Evolutionary conservation across 1,139 yeast genomes (phyloP).

Genomic region (Yamadazyma dushanensis): DNA sequence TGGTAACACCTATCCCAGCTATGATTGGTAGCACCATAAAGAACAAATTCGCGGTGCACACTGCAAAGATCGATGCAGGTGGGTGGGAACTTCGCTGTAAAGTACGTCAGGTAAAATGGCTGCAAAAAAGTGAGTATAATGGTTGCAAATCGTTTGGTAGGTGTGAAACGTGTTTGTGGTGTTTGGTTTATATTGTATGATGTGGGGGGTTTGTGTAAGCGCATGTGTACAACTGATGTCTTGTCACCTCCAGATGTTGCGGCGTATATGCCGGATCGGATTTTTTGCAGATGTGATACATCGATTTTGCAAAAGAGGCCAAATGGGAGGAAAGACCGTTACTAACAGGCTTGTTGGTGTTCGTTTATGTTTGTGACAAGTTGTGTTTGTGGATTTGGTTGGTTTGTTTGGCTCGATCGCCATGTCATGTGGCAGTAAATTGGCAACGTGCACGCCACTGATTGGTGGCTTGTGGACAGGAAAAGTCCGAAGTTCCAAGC

Average conservation of each 20-base stretch:
- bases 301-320: too few relatives aligned
- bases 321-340: too few relatives aligned
- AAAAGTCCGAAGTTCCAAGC: constrained; percentile 8
- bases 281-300: too few relatives aligned
- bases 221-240: too few relatives aligned
- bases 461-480: constrained; percentile 6
- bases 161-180: too few relatives aligned
- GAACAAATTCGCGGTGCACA: constrained; percentile 1
- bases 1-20: constrained; percentile 57
- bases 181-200: too few relatives aligned
- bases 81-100: not conserved
- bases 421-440: not conserved
- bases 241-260: too few relatives aligned
- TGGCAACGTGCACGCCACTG: not conserved
- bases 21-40: constrained; percentile 47
- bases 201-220: too few relatives aligned
- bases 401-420: too few relatives aligned
- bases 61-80: not conserved
- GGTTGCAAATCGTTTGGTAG: too few relatives aligned
- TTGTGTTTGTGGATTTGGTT: not conserved
- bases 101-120: not conserved
- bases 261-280: too few relatives aligned
- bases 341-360: too few relatives aligned
- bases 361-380: not conserved
- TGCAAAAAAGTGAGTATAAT: not conserved